Evolutionary conservation across 1,284 basidiomycete genomes (phyloP), one percentile per base, ranked within the genome.

Genomic region (Rhodotorula sp.): DNA sequence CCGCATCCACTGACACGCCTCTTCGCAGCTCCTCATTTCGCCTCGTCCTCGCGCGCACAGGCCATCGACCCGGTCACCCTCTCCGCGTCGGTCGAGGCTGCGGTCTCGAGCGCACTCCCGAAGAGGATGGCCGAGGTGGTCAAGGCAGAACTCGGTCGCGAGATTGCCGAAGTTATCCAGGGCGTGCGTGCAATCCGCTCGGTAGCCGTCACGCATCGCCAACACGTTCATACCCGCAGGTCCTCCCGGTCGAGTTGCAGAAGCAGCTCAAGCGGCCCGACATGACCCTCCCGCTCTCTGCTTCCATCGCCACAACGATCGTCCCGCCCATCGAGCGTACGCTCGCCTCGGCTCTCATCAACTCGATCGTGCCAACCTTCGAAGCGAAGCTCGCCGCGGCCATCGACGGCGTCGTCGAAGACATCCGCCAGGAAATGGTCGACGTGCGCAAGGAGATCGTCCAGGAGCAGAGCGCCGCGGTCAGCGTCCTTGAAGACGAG

Each of bases 71-170:
- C 40, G 40, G 40, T 18, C 16, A 44, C 40, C 11, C 40, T 44
- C 40, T 44, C 40, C 16, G 40, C 40, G 13, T 15, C 40, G 52
- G 89, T 92, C 54, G 90, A 92, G 80, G 84, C 87, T 82, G 89
- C 90, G 15, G 88, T 92, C 76, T 90, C 89, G 83, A 82, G 62
- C 89, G 89, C 88, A 0, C 89, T 92, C 20, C 82, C 91, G 24
- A 90, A 90, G 18, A 86, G 89, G 20, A 82, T 92, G 34, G 88
- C 87, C 79, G 80, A 84, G 7, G 88, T 88, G 20, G 82, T 92
- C 70, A 87, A 87, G 76, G 87, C 87, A 66, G 89, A 91, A 77
- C 85, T 92, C 67, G 85, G 87, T 44, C 84, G 85, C 71, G 84
- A 86, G 54, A 86, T 92, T 13, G 31, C 52, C 7, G 8, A 30